These are phyloP conservation scores for Hippophae gyantsensis DNA, from an alignment of 306 rosid genomes.

Conservation along the genomic window DNA sequence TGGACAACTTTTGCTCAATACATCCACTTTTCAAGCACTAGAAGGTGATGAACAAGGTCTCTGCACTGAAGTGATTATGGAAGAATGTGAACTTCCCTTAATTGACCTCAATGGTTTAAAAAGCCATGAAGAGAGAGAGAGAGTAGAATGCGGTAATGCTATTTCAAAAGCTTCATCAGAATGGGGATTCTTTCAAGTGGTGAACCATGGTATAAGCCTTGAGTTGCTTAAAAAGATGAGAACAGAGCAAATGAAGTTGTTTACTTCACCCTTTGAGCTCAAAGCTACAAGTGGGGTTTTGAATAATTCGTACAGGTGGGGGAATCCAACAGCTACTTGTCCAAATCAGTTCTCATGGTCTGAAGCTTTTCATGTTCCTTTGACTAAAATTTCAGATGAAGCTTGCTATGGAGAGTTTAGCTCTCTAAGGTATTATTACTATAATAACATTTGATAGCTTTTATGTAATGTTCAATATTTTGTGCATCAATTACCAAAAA, in stretches of 20 bases:
- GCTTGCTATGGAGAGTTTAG: constrained; percentile 57
- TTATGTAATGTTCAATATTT: no score
- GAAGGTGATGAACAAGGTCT: constrained; percentile 1
- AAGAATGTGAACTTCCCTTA: constrained; percentile 64
- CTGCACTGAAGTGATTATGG: constrained; percentile 22
- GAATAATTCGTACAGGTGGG: constrained; percentile 75
- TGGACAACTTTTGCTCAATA: constrained; percentile 32
- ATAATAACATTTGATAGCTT: background rate
- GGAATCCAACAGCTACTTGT: constrained; percentile 60
- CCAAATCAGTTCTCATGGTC: constrained; percentile 78
- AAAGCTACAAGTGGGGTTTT: constrained; percentile 51
- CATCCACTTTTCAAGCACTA: constrained; percentile 18
- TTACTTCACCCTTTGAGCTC: constrained; percentile 49
- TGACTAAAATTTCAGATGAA: constrained; percentile 55
- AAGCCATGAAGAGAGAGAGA: constrained; percentile 29
- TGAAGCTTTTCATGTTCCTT: constrained; percentile 96
- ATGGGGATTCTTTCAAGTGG: constrained; percentile 87
- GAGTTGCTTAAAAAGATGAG: constrained; percentile 50
- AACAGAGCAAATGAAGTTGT: constrained; percentile 58
- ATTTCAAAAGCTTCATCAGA: constrained; percentile 64
- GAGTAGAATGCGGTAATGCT: constrained; percentile 42
- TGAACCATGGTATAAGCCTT: constrained; percentile 64
- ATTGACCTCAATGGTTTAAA: constrained; percentile 60
- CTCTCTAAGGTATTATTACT: constrained; percentile 46
- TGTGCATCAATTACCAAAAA: no score